Base-by-base conservation (phyloP, 805 yeast genomes). In the Jamesozyma spencerorum region DNA sequence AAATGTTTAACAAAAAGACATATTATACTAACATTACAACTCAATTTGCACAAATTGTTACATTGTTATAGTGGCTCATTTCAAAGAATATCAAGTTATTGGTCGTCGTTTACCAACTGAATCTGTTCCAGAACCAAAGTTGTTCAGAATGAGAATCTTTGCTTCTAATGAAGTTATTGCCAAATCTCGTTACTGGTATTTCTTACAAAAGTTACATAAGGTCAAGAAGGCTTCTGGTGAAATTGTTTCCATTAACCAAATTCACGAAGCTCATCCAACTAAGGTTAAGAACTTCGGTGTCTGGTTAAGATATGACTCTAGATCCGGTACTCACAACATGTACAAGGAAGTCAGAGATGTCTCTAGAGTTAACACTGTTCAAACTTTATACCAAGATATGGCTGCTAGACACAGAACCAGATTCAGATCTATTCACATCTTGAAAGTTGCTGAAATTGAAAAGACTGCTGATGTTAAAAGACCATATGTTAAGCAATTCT, bases 321-420 rank as follows among this genome's bases (percentile, higher is more conserved):
- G 99, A 84, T 92, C 98, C 60, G 99, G 99, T 78, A 88, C 95
- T 66, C 98, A 92, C 94, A 92, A 92, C 94, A 90, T 92, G 97
- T 92, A 92, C 96, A 92, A 90, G 81, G 98, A 92, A 79, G 85
- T 86, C 90, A 87, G 98, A 75, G 98, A 90, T 64, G 94, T 90
- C 63, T 74, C 95, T 79, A 92, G 98, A 79, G 94, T 87, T 54
- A 95, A 85, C 71, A 98, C 97, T 60, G 97, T 92, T 67, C 95
- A 85, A 74, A 77, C 92, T 68, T 81, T 92, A 82, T 92, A 92
- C 92, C 88, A 84, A 73, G 99, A 92, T 75, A 84, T 92, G 84
- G 99, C 99, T 74, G 97, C 99, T 62, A 88, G 98, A 79, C 99
- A 92, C 94, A 87, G 98, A 83, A 92, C 98, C 68, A 87, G 99